Conservation (phyloP, 2,329 filamentous ascomycete genomes). For the Colletotrichum lupini region DNA sequence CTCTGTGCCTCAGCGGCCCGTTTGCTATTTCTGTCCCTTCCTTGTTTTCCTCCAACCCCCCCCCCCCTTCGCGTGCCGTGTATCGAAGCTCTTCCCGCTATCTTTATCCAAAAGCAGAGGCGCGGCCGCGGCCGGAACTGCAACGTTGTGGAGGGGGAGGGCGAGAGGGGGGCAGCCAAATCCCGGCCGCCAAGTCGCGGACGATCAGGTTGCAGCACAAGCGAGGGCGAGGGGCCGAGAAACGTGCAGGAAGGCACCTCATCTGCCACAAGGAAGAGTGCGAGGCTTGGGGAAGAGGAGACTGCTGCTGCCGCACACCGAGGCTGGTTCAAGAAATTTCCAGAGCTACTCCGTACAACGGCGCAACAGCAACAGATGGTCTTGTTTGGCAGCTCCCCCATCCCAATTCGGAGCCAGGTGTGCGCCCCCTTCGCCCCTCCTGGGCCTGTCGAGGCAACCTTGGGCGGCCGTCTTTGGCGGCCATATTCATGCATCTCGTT, state of each 20-base stretch:
- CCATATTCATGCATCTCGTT: constrained; percentile 11
- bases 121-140: neutral
- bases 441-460: neutral
- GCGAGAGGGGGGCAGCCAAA: neutral
- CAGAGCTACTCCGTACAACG: neutral
- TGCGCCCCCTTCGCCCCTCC: neutral
- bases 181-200: neutral
- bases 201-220: neutral
- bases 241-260: neutral
- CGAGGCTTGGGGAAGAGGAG: neutral
- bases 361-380: neutral
- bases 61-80: constrained; percentile 12
- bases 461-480: constrained; percentile 1
- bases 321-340: neutral
- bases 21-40: constrained; percentile 16
- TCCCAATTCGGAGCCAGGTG: neutral
- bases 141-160: neutral
- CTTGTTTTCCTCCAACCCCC: neutral
- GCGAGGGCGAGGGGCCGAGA: neutral
- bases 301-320: neutral
- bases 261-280: neutral
- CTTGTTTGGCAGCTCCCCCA: constrained; percentile 4
- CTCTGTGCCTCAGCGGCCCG: constrained; percentile 22
- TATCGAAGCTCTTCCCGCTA: constrained; percentile 1
- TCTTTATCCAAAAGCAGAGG: neutral